Conservation (phyloP, 1,284 basidiomycete species). For the Gymnopus androsaceus region DNA sequence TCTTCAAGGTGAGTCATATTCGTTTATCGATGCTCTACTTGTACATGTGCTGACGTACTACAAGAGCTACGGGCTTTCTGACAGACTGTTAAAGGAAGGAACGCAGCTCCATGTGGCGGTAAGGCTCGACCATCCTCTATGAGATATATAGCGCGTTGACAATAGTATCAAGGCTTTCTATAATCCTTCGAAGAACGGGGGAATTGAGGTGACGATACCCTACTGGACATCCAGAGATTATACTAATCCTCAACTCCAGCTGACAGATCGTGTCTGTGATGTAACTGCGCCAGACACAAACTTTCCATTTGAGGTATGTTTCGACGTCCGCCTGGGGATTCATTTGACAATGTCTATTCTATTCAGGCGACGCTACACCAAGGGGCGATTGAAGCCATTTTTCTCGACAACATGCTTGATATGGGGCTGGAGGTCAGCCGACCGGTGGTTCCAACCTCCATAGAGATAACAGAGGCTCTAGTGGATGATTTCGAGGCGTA, state of each 20-base stretch:
- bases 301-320: slow-evolving; percentile 60
- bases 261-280: slow-evolving; percentile 60
- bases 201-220: slow-evolving; percentile 52
- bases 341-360: neutral
- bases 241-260: slow-evolving; percentile 35
- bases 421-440: slow-evolving; percentile 59
- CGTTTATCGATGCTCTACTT: neutral
- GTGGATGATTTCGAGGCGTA: slow-evolving; percentile 47
- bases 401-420: slow-evolving; percentile 62
- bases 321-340: neutral
- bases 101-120: slow-evolving; percentile 72
- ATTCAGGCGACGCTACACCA: slow-evolving; percentile 70
- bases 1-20: slow-evolving; percentile 57
- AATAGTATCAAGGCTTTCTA: slow-evolving; percentile 66
- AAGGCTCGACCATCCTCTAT: slow-evolving; percentile 24
- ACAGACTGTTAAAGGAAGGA: slow-evolving; percentile 62
- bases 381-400: slow-evolving; percentile 71
- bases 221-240: neutral
- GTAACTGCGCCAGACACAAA: slow-evolving; percentile 59
- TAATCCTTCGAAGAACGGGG: slow-evolving; percentile 58
- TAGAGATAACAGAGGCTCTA: slow-evolving; percentile 51
- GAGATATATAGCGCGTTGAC: neutral
- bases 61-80: slow-evolving; percentile 74
- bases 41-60: neutral
- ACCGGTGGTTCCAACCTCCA: slow-evolving; percentile 53